Base-by-base conservation (phyloP, 148 eudicot genomes). In the Fagopyrum esculentum region DNA sequence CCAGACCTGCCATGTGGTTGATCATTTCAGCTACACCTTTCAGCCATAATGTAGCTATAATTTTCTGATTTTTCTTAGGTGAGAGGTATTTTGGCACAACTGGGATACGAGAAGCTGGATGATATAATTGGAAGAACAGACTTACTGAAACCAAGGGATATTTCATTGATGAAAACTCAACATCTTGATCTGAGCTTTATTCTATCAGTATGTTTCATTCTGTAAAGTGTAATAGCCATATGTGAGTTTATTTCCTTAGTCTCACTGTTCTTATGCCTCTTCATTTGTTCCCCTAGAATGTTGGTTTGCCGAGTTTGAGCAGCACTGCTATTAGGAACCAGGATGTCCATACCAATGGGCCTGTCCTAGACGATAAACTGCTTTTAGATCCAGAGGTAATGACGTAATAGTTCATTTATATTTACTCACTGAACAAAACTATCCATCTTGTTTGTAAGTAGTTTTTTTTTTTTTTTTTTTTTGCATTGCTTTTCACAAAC, bases 341-440 rank as follows among this genome's bases (percentile, higher is more conserved):
- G 83, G 97, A 92, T 69, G 94, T 85, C 73, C 99, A 95, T 79
- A 90, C 85, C 77, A 95, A 95, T 77, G 99, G 99, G 71, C 97
- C 97, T 40, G 96, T 95, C 51, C 82, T 92, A 76, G 99, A 92
- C 79, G 97, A 92, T 84, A 82, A 75, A 52, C 59, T 95, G 83
- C 97, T 95, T 76, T 78, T 85, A 73, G 97, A 95, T 80, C 88
- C 89, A 9, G 90, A 89, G 99, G 99, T 95, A 84, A 72, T 15
- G 47, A 43, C 15, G 40, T 43, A 40, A 40, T 63, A 63, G 10
- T 5, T 57, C 66, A 26, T 6, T 10, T 30, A 10, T 49, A 29
- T 30, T 63, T 30, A 63, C n/a, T 63, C 45, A 29, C 44, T 26
- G 1, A 60, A 26, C 15, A 60, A 22, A 9, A 60, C 13, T 17